These are phyloP conservation scores for Trichosanthes truncata DNA, from an alignment of 306 rosid genomes.

Conservation along the genomic window DNA sequence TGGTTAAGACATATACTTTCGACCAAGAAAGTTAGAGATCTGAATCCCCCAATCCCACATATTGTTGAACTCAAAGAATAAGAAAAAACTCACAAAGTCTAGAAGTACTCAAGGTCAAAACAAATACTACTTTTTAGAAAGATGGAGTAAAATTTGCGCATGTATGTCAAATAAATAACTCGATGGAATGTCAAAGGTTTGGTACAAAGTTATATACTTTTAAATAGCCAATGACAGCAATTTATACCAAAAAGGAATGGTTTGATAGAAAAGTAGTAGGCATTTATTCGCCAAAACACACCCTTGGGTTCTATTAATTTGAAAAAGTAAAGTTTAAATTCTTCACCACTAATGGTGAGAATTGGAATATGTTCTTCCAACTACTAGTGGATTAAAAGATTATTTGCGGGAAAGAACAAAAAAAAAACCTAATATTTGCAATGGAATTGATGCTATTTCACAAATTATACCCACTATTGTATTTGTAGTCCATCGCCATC, in stretches of 20 bases:
- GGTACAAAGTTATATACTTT: not conserved
- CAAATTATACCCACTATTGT: constrained; percentile 1
- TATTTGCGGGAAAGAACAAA: not conserved
- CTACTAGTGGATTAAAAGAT: not conserved
- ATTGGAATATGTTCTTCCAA: constrained; percentile 9
- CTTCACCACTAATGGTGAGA: constrained; percentile 6
- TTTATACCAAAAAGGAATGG: not conserved
- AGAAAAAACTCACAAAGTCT: too few relatives aligned
- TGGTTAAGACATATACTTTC: too few relatives aligned
- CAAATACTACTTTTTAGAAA: too few relatives aligned
- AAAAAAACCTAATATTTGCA: not conserved
- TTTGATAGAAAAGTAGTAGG: not conserved
- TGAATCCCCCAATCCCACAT: too few relatives aligned
- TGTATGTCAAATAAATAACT: not conserved
- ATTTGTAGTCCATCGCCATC: not conserved
- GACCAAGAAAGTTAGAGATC: too few relatives aligned
- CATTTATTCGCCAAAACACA: not conserved
- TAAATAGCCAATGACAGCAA: not conserved
- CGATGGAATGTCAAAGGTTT: not conserved
- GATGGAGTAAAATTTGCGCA: not conserved
- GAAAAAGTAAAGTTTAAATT: not conserved
- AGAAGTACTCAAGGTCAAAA: too few relatives aligned
- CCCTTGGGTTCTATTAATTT: not conserved
- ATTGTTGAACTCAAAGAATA: too few relatives aligned
- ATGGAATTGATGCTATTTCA: constrained; percentile 1